Conservation (phyloP, 2,329 filamentous ascomycete species). For the Cytospora piceae region DNA sequence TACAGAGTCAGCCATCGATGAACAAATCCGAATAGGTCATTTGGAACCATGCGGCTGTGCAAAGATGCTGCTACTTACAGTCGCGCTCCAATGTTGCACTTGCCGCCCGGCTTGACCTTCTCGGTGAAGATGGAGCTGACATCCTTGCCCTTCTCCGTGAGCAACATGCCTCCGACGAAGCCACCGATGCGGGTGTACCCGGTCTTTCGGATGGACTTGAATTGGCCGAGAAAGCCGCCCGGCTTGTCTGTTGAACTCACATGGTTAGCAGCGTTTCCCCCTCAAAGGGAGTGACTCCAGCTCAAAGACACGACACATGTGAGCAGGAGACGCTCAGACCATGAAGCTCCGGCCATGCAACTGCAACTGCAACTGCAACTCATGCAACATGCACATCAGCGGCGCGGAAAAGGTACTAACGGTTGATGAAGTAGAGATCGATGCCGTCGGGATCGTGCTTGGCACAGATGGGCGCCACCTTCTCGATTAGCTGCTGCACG, state of each 20-base stretch:
- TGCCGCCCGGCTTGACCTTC: constrained; percentile 35
- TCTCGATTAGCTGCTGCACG: constrained; percentile 21
- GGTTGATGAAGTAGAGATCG: constrained; percentile 24
- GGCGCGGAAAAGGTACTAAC: background rate
- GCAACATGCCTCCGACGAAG: constrained; percentile 32
- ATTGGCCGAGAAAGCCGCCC: constrained; percentile 21
- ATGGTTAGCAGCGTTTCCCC: background rate
- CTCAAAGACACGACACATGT: background rate
- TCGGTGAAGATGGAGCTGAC: constrained; percentile 35
- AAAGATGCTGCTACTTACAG: constrained; percentile 21
- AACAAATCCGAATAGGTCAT: too few species aligned
- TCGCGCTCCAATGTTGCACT: constrained; percentile 35
- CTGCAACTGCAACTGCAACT: background rate
- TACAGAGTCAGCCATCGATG: background rate
- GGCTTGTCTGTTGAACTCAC: constrained; percentile 8
- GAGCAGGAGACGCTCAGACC: background rate
- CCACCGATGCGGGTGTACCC: constrained; percentile 28
- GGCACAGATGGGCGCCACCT: constrained; percentile 20
- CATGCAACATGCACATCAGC: background rate
- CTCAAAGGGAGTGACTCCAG: background rate
- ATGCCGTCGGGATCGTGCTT: constrained; percentile 22
- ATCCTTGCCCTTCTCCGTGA: constrained; percentile 32
- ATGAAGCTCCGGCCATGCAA: background rate
- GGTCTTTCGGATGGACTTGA: constrained; percentile 31
- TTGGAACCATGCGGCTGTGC: background rate